Conservation (phyloP, 2,329 filamentous ascomycete species). For the Hypomyces rosellus region DNA sequence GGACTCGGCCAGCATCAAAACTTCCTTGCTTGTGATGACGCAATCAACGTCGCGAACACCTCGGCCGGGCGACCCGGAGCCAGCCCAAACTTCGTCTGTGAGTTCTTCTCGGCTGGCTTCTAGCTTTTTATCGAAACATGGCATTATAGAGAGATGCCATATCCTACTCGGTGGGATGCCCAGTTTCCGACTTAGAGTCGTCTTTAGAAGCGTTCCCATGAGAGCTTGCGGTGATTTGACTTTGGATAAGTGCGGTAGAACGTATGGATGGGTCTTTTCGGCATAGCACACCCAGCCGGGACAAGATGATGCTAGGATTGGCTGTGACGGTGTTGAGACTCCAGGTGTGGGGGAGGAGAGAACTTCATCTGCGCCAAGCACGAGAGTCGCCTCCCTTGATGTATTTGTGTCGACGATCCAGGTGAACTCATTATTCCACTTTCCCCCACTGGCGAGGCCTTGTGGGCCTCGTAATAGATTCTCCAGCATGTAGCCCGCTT, state of each 20-base stretch:
- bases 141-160: slow-evolving; percentile 96
- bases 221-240: slow-evolving; percentile 93
- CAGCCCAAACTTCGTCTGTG: slow-evolving; percentile 70
- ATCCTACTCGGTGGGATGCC: slow-evolving; percentile 71
- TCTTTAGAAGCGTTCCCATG: slow-evolving; percentile 85
- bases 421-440: slow-evolving; percentile 68
- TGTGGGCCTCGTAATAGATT: slow-evolving; percentile 64
- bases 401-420: slow-evolving; percentile 90
- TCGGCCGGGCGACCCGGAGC: slow-evolving; percentile 38
- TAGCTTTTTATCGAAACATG: slow-evolving; percentile 98
- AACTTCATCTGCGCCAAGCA: slow-evolving; percentile 70
- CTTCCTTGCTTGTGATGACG: slow-evolving; percentile 93
- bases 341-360: slow-evolving; percentile 28
- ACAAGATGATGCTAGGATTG: slow-evolving; percentile 81
- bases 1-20: slow-evolving; percentile 81
- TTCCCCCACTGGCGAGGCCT: slow-evolving; percentile 64
- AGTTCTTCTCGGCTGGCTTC: slow-evolving; percentile 92
- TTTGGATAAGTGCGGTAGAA: slow-evolving; percentile 82
- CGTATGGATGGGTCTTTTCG: slow-evolving; percentile 93
- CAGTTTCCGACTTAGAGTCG: slow-evolving; percentile 65
- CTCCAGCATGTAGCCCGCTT: slow-evolving; percentile 77
- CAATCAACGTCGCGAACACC: slow-evolving; percentile 88
- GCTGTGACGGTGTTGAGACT: slow-evolving; percentile 31
- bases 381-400: slow-evolving; percentile 75
- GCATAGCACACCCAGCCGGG: slow-evolving; percentile 99